phyloP scores from a whole-genome alignment of 768 basidiomycete species.

The Mycena epipterygia region DNA sequence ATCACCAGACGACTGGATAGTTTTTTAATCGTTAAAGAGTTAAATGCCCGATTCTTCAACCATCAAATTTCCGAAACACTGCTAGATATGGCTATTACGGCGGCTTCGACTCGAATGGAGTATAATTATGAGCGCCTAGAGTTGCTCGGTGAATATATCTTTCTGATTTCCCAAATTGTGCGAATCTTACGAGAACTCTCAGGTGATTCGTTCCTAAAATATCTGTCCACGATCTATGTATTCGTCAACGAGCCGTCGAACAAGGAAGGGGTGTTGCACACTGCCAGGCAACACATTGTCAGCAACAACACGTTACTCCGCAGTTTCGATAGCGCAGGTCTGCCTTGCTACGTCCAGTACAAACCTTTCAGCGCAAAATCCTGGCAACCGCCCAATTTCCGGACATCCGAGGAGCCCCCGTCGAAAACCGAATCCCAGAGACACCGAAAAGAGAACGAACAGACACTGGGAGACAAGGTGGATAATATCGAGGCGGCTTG shows the following conservation, averaged over 20 bases:
- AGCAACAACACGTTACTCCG: constrained; percentile 78
- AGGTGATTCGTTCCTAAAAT: constrained; percentile 91
- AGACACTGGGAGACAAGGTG: constrained; percentile 87
- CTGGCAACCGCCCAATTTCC: constrained; percentile 72
- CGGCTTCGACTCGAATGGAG: constrained; percentile 78
- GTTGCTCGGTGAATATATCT: constrained; percentile 70
- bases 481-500: background rate
- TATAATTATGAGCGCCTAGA: constrained; percentile 89
- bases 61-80: constrained; percentile 71
- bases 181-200: constrained; percentile 25
- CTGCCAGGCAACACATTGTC: constrained; percentile 76
- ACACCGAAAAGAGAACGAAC: constrained; percentile 48
- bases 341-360: constrained; percentile 81
- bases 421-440: constrained; percentile 14
- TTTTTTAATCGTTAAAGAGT: constrained; percentile 80
- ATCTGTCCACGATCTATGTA: constrained; percentile 78
- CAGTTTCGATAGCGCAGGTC: constrained; percentile 67
- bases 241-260: constrained; percentile 77
- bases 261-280: constrained; percentile 78
- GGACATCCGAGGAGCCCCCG: constrained; percentile 16
- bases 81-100: constrained; percentile 75
- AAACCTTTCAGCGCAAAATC: constrained; percentile 75
- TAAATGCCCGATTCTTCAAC: constrained; percentile 78
- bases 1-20: constrained; percentile 81
- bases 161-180: constrained; percentile 2